Base-by-base conservation (phyloP, 345 rosid genomes). In the Sisymbrium irio region DNA sequence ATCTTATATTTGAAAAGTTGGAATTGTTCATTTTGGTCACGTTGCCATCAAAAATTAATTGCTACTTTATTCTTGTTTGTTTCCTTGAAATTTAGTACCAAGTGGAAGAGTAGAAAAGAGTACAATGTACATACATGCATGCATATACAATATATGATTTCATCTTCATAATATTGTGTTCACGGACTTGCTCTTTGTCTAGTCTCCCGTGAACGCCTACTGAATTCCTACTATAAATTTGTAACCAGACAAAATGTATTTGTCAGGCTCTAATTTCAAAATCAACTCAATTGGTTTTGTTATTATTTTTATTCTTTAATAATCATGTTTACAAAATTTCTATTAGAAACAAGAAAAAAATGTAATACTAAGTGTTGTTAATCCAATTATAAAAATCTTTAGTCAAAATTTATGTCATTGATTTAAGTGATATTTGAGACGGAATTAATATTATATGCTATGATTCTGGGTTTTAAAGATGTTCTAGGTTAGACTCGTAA, bases 141-240 rank as follows among this genome's bases (percentile, higher is more conserved):
- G 30, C 18, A 35, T 5, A 49, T 6, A 32, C 7, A 60, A 37
- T 39, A 20, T 13, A 7, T 58, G 39, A 60, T 59, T 14, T 32
- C 37, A 35, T 10, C 46, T 44, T 22, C 55, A 17, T 30, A 9
- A 56, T 22, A 27, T 18, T 32, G 15, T 67, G 73, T 51, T 75
- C 78, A 75, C 62, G 79, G 79, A 68, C 69, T 41, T 67, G 55
- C 46, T 60, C 30, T n/a, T 58, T 41, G 46, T 50, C 46, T 22
- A 15, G 30, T 59, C 74, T 4, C 74, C 74, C 69, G 73, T 75
- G 79, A 75, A 50, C 17, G 51, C 46, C 50, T 75, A 4, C 57
- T 61, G 45, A 53, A 51, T 42, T 42, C 41, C 32, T 58, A 49
- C 18, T 27, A 17, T 27, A 53, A 13, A 35, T 20, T 30, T 46